These are phyloP conservation scores for Alternaria longipes DNA, from an alignment of 2,329 filamentous ascomycete genomes.

Conservation along the genomic window DNA sequence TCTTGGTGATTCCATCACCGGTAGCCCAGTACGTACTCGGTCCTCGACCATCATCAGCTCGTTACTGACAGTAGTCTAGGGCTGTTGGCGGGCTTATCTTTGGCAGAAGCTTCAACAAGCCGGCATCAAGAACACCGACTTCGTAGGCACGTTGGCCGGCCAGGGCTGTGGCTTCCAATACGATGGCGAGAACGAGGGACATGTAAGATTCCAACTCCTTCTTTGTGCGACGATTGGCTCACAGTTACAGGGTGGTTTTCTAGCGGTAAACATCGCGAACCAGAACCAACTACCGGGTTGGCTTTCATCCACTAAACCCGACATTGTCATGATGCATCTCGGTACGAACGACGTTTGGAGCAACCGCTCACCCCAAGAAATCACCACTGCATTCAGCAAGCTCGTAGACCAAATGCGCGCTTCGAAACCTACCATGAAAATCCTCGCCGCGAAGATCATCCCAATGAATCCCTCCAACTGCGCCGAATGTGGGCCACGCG, in stretches of 20 bases:
- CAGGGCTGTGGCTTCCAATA: constrained; percentile 54
- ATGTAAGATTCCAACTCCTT: constrained; percentile 29
- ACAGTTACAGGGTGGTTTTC: constrained; percentile 14
- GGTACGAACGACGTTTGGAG: constrained; percentile 54
- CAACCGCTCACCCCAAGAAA: constrained; percentile 37
- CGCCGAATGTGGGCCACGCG: constrained; percentile 13
- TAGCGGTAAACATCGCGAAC: constrained; percentile 48
- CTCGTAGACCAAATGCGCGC: constrained; percentile 55
- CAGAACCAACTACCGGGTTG: constrained; percentile 51
- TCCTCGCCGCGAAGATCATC: constrained; percentile 41
- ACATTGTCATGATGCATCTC: constrained; percentile 56
- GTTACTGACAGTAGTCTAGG: constrained; percentile 24
- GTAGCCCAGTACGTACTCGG: constrained; percentile 19
- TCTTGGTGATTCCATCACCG: constrained; percentile 38
- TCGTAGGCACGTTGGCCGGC: constrained; percentile 40
- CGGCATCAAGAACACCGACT: constrained; percentile 35
- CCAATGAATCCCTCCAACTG: constrained; percentile 21
- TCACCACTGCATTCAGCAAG: constrained; percentile 45
- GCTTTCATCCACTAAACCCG: constrained; percentile 49
- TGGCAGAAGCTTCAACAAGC: constrained; percentile 34
- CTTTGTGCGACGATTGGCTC: background rate
- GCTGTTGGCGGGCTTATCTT: constrained; percentile 42
- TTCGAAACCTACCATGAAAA: constrained; percentile 50
- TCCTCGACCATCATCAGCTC: background rate
- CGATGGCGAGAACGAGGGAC: constrained; percentile 56